These are phyloP conservation scores for Lactifluus volemus DNA, from an alignment of 768 basidiomycete species.

Conservation along the genomic window DNA sequence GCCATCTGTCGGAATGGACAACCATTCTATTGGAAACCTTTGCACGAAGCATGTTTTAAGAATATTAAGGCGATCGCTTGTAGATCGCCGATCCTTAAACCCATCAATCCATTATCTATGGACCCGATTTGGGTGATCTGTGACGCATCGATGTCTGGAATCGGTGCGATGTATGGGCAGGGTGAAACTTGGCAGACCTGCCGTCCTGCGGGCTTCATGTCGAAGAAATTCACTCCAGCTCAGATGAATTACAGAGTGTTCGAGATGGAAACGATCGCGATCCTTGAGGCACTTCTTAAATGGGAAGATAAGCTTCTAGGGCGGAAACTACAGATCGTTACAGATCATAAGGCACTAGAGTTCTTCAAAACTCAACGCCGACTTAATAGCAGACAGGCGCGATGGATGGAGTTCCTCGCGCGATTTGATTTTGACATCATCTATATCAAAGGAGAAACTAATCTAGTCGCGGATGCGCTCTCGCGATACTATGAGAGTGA, in stretches of 20 bases:
- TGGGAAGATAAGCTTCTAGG: background rate
- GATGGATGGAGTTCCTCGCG: background rate
- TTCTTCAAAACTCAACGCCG: background rate
- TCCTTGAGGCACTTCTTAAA: no score
- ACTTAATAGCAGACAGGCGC: background rate
- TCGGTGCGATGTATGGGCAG: background rate
- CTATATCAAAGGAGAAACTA: background rate
- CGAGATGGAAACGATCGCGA: no score
- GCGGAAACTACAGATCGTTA: background rate
- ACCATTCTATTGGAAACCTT: background rate
- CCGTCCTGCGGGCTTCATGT: no score
- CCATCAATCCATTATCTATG: background rate
- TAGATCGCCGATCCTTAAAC: background rate
- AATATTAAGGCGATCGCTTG: background rate
- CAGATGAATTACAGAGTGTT: background rate
- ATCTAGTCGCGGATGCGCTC: no score
- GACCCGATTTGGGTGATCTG: background rate
- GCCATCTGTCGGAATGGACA: background rate
- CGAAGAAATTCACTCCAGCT: background rate
- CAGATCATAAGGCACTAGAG: background rate
- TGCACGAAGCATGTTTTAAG: background rate
- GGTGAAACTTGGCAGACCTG: background rate
- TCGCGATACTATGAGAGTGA: no score
- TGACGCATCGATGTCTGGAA: background rate
- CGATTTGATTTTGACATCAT: background rate